Evolutionary conservation across 768 basidiomycete genomes (phyloP).

Genomic region (Hortiboletus flavorubellus): DNA sequence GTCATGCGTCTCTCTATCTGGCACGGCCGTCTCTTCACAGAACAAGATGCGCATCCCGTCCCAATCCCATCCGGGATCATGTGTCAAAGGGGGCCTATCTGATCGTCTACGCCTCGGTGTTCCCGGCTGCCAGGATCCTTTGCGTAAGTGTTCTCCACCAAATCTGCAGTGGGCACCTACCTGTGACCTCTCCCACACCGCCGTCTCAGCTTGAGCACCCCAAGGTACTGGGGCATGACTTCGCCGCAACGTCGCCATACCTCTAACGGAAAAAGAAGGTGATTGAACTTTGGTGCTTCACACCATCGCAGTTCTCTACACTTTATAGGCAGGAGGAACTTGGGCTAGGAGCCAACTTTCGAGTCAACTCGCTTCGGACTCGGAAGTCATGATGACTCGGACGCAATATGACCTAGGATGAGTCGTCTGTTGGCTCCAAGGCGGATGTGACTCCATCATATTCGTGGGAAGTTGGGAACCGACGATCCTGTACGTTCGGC

Average conservation of each 20-base stretch:
- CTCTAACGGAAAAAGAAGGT: neutral
- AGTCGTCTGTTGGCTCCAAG: conserved; percentile 6
- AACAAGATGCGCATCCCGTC: conserved; percentile 16
- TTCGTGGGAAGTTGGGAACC: neutral
- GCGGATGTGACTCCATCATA: neutral
- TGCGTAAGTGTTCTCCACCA: neutral
- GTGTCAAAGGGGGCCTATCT: conserved; percentile 9
- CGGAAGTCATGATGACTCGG: neutral
- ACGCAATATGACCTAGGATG: conserved; percentile 9
- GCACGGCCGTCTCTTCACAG: neutral
- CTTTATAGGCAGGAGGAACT: conserved; percentile 12
- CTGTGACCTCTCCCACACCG: too few relatives aligned
- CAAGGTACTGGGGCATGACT: conserved; percentile 7
- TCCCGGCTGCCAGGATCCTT: conserved; percentile 3
- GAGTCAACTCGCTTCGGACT: conserved; percentile 10
- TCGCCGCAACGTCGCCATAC: conserved; percentile 23
- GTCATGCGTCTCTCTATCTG: neutral
- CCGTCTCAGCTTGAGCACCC: too few relatives aligned
- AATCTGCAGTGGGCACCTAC: neutral
- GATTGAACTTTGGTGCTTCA: neutral
- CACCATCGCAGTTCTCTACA: neutral
- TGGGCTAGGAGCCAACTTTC: neutral
- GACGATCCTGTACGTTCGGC: too few relatives aligned
- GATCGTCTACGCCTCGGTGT: conserved; percentile 12
- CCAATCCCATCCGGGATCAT: conserved; percentile 26